A percentile compares a stretch with the other conserved stretches of the same genome.
These are phyloP conservation scores for Smithsoniella earleae DNA, from an alignment of 163 green algal species.

Conservation along the genomic window DNA sequence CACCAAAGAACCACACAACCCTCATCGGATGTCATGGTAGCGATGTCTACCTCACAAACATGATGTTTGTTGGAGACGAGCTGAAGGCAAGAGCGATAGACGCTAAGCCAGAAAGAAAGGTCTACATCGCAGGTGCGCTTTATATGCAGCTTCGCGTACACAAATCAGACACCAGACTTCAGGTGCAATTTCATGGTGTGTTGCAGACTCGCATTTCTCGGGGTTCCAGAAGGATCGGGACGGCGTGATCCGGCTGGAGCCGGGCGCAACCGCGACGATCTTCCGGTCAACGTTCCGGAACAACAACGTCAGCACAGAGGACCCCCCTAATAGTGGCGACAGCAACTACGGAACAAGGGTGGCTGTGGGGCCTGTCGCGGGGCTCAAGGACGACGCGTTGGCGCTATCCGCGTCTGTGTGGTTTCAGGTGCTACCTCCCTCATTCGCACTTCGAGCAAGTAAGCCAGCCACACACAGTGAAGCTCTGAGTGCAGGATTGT, in stretches of 20 bases:
- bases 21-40: not conserved
- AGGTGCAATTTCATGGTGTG: not conserved
- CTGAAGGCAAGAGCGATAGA: not conserved
- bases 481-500: slow-evolving; percentile 7
- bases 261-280: slow-evolving; percentile 5
- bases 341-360: not conserved
- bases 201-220: not conserved
- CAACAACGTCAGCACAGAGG: not conserved
- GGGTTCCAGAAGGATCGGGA: slow-evolving; percentile 1
- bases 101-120: not conserved
- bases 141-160: not conserved
- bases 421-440: too few relatives aligned
- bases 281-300: not conserved
- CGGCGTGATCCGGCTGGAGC: slow-evolving; percentile 13
- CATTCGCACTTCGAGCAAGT: too few relatives aligned
- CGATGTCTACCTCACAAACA: slow-evolving; percentile 17
- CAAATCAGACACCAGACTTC: not conserved
- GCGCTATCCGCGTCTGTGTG: not conserved
- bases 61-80: slow-evolving; percentile 4
- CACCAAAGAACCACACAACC: slow-evolving; percentile 11
- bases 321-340: too few relatives aligned
- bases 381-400: not conserved
- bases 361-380: not conserved
- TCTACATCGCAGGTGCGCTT: not conserved
- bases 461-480: too few relatives aligned